phyloP scores from a whole-genome alignment of 768 basidiomycete species.

The Porpolomopsis calyptriformis region DNA sequence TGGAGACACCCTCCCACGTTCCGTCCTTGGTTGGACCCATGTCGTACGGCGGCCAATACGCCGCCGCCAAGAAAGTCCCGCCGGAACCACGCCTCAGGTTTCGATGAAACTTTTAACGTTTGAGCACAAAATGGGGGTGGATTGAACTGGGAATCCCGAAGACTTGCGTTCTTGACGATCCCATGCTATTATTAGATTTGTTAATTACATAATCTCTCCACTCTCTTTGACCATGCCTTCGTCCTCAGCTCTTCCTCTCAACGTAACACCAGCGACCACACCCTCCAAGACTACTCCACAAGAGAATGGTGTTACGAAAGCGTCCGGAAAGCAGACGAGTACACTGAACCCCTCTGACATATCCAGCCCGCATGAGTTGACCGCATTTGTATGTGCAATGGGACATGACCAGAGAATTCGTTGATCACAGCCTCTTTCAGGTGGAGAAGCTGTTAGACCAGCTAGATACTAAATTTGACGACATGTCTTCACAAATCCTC shows the following conservation, averaged over 20 bases:
- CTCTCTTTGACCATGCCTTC: slow-evolving; percentile 10
- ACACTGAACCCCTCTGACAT: slow-evolving; percentile 37
- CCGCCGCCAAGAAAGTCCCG: too few relatives aligned
- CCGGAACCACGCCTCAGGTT: too few relatives aligned
- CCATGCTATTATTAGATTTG: too few relatives aligned
- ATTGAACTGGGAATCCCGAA: too few relatives aligned
- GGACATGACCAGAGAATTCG: neutral
- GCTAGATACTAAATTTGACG: slow-evolving; percentile 80
- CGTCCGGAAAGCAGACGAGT: slow-evolving; percentile 19
- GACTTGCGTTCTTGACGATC: too few relatives aligned
- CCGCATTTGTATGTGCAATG: slow-evolving; percentile 25
- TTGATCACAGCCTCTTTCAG: slow-evolving; percentile 26
- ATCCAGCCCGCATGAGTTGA: slow-evolving; percentile 88
- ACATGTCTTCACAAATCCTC: slow-evolving; percentile 88
- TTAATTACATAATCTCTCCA: neutral
- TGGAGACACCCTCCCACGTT: too few relatives aligned
- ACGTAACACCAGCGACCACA: slow-evolving; percentile 46
- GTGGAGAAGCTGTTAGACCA: slow-evolving; percentile 83
- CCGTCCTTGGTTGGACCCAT: too few relatives aligned
- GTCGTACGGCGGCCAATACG: too few relatives aligned
- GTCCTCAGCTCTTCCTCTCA: slow-evolving; percentile 56
- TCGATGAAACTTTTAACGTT: neutral
- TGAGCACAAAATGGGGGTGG: neutral
- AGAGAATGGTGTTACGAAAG: slow-evolving; percentile 9
- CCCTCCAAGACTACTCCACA: slow-evolving; percentile 32